Percentiles rank a stretch among this genome's conserved stretches.
Conservation (phyloP, 768 basidiomycete species). For the Kwoniella dejecticola region DNA sequence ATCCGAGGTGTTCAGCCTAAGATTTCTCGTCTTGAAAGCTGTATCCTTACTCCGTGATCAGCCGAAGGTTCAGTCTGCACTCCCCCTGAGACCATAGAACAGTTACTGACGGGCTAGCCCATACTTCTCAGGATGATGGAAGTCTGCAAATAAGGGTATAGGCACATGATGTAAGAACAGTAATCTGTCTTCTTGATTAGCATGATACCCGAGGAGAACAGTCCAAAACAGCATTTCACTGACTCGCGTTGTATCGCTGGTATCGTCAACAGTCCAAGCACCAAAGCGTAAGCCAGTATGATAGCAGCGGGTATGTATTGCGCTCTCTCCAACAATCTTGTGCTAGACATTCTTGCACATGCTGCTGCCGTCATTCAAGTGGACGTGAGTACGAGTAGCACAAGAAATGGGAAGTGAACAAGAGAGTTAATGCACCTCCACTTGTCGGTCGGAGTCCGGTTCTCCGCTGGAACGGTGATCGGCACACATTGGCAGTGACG, state of each 20-base stretch:
- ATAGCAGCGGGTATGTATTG: slow-evolving; percentile 8
- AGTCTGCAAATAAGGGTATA: slow-evolving; percentile 67
- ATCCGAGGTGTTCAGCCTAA: slow-evolving; percentile 72
- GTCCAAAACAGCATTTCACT: slow-evolving; percentile 47
- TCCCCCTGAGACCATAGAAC: neutral
- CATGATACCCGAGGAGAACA: neutral
- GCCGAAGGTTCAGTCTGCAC: neutral
- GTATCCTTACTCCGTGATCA: neutral
- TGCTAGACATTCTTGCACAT: neutral
- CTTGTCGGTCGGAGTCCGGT: neutral
- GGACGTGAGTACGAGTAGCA: neutral
- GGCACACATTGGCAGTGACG: neutral
- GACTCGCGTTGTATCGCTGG: slow-evolving; percentile 73
- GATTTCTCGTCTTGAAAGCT: slow-evolving; percentile 78
- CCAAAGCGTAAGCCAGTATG: slow-evolving; percentile 6
- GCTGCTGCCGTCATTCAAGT: neutral
- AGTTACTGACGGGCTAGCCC: slow-evolving; percentile 72
- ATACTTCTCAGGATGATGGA: slow-evolving; percentile 71
- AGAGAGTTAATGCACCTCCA: too few relatives aligned
- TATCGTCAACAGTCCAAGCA: slow-evolving; percentile 63
- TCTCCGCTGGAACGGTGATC: neutral
- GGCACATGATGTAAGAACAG: slow-evolving; percentile 70
- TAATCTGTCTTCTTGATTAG: slow-evolving; percentile 54
- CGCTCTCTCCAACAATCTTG: neutral
- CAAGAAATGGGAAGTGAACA: too few relatives aligned